A percentile compares a stretch with the other conserved stretches of the same genome.
Evolutionary conservation across 208 protist genomes (phyloP).

Genomic region (Acanthamoeba lugdunensis): DNA sequence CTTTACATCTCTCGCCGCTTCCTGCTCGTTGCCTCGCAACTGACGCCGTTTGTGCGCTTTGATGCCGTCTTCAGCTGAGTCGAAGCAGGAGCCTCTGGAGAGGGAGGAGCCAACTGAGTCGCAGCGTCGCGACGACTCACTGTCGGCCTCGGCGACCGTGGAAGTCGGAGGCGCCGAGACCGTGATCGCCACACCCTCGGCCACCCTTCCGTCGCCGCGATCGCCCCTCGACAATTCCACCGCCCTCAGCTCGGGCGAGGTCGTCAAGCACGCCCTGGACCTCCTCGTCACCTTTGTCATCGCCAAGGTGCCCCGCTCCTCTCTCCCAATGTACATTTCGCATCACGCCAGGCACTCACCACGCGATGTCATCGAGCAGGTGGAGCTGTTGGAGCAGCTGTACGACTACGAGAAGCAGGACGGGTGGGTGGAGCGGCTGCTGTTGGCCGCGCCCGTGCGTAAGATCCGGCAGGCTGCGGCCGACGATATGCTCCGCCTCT

Average conservation of each 20-base stretch:
- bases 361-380: neutral
- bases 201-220: neutral
- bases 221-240: neutral
- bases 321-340: neutral
- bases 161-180: slow-evolving; percentile 11
- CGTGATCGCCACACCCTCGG: slow-evolving; percentile 6
- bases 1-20: neutral
- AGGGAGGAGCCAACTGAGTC: neutral
- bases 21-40: neutral
- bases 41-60: neutral
- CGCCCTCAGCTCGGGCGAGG: slow-evolving; percentile 23
- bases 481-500: slow-evolving; percentile 27
- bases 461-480: slow-evolving; percentile 53
- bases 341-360: neutral
- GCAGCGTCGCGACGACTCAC: neutral
- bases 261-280: slow-evolving; percentile 50
- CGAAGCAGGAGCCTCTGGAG: slow-evolving; percentile 19
- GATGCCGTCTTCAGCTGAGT: neutral
- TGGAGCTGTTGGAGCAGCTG: slow-evolving; percentile 28
- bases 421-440: slow-evolving; percentile 40
- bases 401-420: slow-evolving; percentile 65
- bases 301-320: slow-evolving; percentile 12
- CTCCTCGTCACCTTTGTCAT: slow-evolving; percentile 55
- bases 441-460: slow-evolving; percentile 7
- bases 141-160: neutral